Percentiles rank a stretch among this genome's conserved stretches.
Conservation (phyloP, 2,329 filamentous ascomycete species). For the Aureobasidium sp. region DNA sequence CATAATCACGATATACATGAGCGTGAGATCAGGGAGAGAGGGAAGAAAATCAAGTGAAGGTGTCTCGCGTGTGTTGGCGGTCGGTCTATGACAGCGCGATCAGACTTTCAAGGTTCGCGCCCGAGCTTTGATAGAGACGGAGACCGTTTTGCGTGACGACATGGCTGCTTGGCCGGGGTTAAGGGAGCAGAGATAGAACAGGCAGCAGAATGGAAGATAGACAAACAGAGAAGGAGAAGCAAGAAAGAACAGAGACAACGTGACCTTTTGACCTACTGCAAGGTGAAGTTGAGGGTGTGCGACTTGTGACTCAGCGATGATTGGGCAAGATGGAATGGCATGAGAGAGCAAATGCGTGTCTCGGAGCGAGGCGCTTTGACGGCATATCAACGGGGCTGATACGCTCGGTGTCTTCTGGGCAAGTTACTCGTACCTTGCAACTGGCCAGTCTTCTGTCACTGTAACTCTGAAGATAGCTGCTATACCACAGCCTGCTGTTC, state of each 20-base stretch:
- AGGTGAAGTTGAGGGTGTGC: not conserved
- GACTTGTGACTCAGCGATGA: not conserved
- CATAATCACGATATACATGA: slow-evolving; percentile 6
- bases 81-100: slow-evolving; percentile 1
- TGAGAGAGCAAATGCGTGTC: not conserved
- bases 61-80: not conserved
- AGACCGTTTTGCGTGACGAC: not conserved
- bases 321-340: not conserved
- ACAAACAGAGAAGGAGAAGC: not conserved
- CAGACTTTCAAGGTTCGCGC: slow-evolving; percentile 9
- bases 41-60: not conserved
- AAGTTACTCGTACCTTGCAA: not conserved
- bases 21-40: not conserved
- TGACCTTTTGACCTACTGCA: not conserved
- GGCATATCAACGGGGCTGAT: not conserved
- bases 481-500: not conserved
- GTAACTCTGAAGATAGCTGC: not conserved
- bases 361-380: not conserved
- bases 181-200: not conserved
- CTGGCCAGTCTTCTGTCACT: not conserved
- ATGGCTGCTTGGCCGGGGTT: not conserved
- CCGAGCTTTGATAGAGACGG: not conserved
- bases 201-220: not conserved
- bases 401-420: not conserved
- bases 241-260: no score